Base-by-base conservation (phyloP, 768 basidiomycete species). In the Trametopsis cervina region DNA sequence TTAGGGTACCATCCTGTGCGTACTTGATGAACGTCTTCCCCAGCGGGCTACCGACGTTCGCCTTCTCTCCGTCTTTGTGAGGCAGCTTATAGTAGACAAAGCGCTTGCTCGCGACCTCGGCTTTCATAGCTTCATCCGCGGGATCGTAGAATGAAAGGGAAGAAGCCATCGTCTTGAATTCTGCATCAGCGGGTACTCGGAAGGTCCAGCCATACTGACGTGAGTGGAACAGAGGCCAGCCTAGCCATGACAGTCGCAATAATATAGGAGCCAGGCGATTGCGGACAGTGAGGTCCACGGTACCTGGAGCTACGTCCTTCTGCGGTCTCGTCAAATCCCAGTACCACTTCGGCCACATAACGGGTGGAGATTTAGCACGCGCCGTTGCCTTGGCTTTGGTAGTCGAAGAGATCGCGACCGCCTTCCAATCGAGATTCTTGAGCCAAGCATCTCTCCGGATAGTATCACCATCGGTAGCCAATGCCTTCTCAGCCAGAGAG, bases 341-440 rank as follows among this genome's bases (percentile, higher is more conserved):
- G 60, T 89, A 99, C 96, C 96, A 98, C 62, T 89, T 88, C 1
- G 94, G 95, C 92, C 94, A 97, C n/a, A 71, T 46, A 0, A 82
- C 74, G 0, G 74, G 68, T 10, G 73, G 73, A 3, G 42, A 57
- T 44, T 59, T 69, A 50, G 18, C 57, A 47, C 17, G 44, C 38
- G 38, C 23, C 5, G 27, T 10, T 5, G 21, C 35, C 13, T 18
- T 17, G 6, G 22, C 17, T 4, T 26, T 22, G 15, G 29, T 33
- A 33, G 9, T 15, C 15, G 15, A 7, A 33, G 29, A 33, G 7
- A 15, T 7, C 29, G 7, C 15, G 7, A 35, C 39, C 3, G 49
- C 27, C 47, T 51, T 74, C 89, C 88, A 91, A 49, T 89, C 79
- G 6, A 92, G 72, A 54, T 85, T 83, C 21, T 61, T 58, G 4